Conservation (phyloP, 306 rosid genomes). For the Dryas alaskensis region DNA sequence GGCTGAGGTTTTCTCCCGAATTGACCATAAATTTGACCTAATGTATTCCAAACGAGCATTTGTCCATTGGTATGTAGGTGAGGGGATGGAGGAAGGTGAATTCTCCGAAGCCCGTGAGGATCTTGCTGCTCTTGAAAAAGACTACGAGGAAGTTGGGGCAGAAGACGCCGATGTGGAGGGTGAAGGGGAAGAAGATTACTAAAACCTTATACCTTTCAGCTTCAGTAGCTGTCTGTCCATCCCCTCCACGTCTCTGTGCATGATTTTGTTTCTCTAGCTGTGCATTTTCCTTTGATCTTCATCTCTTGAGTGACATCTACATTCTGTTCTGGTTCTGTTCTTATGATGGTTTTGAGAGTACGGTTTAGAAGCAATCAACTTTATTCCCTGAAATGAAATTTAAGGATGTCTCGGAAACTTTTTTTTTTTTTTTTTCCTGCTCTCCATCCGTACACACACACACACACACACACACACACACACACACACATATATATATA, state of each 20-base stretch:
- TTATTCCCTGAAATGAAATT: no score
- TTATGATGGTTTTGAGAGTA: not conserved
- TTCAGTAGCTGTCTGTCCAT: not conserved
- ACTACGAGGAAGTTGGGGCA: constrained; percentile 71
- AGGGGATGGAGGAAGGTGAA: constrained; percentile 90
- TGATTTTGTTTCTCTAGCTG: constrained; percentile 2
- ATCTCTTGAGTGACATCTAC: not conserved
- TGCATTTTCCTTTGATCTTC: not conserved
- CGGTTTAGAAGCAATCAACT: not conserved
- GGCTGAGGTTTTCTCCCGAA: constrained; percentile 62
- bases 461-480: no score
- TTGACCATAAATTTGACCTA: constrained; percentile 68
- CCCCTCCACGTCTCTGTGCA: not conserved
- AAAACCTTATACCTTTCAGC: constrained; percentile 9
- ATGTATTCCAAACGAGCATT: constrained; percentile 75
- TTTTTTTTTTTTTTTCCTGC: no score
- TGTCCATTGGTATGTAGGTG: constrained; percentile 83
- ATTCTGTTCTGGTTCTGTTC: not conserved
- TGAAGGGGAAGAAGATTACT: constrained; percentile 44
- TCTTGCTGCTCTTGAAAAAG: constrained; percentile 78
- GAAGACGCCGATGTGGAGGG: constrained; percentile 52
- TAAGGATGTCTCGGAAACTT: no score
- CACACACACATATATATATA: no score
- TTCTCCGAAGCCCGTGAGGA: constrained; percentile 80
- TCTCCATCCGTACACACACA: no score